Conservation (phyloP, 257 asterid genomes). For the Solanum pennellii region DNA sequence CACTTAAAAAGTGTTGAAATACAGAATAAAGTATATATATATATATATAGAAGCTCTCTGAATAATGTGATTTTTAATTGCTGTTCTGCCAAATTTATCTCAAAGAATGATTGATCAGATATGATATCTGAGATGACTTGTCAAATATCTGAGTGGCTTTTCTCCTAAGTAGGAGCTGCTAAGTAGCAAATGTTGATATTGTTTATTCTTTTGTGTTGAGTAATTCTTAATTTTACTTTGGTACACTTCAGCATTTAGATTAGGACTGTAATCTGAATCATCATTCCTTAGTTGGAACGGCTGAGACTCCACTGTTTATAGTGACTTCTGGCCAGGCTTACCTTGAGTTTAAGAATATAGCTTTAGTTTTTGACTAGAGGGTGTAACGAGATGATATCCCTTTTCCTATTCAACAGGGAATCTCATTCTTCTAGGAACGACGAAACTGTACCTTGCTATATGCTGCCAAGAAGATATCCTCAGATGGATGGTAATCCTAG, state of each 20-base stretch:
- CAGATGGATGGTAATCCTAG: conserved; percentile 41
- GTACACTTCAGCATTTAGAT: background rate
- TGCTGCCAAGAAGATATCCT: conserved; percentile 16
- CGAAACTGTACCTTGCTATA: conserved; percentile 14
- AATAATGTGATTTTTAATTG: background rate
- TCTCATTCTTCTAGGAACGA: background rate
- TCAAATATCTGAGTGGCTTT: background rate
- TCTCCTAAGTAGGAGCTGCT: background rate
- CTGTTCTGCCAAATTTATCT: background rate
- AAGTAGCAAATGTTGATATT: background rate
- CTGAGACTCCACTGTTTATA: background rate
- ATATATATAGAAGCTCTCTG: background rate
- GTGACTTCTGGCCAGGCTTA: background rate
- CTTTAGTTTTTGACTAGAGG: background rate
- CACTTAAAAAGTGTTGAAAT: background rate
- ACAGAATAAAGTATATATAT: background rate
- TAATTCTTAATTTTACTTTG: background rate
- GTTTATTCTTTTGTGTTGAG: background rate
- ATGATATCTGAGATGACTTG: background rate
- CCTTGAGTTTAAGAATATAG: background rate
- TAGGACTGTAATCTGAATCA: background rate
- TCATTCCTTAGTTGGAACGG: background rate
- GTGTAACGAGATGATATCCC: background rate
- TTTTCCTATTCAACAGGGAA: background rate
- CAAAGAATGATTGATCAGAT: background rate